These are phyloP conservation scores for Torulaspora indica DNA, from an alignment of 805 yeast genomes.

Conservation along the genomic window DNA sequence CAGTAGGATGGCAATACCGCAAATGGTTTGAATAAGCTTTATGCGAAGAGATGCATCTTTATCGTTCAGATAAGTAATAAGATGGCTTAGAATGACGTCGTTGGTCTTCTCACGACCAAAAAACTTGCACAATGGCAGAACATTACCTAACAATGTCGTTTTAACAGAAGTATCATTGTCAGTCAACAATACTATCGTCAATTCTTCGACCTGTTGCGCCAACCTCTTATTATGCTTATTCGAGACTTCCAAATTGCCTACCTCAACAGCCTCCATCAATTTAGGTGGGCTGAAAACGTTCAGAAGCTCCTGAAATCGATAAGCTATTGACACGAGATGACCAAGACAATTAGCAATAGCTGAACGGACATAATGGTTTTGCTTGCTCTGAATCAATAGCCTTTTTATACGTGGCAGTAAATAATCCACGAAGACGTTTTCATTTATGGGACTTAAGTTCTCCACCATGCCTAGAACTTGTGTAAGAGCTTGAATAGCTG, in stretches of 20 bases:
- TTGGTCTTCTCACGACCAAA: conserved; percentile 86
- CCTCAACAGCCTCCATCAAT: conserved; percentile 9
- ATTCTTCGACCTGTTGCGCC: conserved; percentile 50
- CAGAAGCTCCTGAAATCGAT: conserved; percentile 59
- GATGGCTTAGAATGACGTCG: conserved; percentile 82
- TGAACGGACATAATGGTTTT: conserved; percentile 49
- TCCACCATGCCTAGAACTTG: conserved; percentile 63
- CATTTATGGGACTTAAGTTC: conserved; percentile 68
- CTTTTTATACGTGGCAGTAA: conserved; percentile 61
- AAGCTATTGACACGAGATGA: conserved; percentile 58
- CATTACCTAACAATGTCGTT: conserved; percentile 61
- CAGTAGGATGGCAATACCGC: conserved; percentile 70
- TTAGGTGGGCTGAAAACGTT: conserved; percentile 33
- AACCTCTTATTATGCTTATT: conserved; percentile 25
- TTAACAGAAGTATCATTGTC: conserved; percentile 65
- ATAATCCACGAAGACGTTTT: conserved; percentile 74
- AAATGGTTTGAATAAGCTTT: conserved; percentile 64
- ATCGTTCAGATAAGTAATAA: conserved; percentile 88
- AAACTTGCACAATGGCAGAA: conserved; percentile 72
- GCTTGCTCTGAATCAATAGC: conserved; percentile 39
- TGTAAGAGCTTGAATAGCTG: conserved; percentile 60
- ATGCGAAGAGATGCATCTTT: conserved; percentile 60
- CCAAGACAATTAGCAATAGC: conserved; percentile 73
- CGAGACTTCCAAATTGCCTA: conserved; percentile 21
- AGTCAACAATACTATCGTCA: conserved; percentile 61